Conservation (phyloP, 306 rosid genomes). For the Dryas drummondii region DNA sequence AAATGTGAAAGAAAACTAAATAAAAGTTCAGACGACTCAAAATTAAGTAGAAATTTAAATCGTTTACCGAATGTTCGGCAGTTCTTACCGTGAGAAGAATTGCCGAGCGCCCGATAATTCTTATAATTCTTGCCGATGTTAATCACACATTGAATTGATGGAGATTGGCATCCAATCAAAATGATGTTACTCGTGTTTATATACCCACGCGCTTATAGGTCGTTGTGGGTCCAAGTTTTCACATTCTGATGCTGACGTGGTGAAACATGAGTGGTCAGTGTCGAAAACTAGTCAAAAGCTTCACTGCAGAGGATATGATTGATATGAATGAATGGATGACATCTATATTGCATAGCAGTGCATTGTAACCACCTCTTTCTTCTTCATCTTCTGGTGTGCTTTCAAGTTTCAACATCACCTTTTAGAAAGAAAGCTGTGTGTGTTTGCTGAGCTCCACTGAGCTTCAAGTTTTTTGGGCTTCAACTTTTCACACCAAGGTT, state of each 20-base stretch:
- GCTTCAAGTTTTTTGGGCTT: not conserved
- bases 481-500: not conserved
- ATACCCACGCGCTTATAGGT: too few species aligned
- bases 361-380: not conserved
- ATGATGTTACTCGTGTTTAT: too few species aligned
- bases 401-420: constrained; percentile 6
- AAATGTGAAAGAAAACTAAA: too few species aligned
- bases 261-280: not conserved
- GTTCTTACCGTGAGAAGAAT: too few species aligned
- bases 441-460: not conserved
- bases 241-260: not conserved
- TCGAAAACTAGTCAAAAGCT: not conserved
- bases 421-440: not conserved
- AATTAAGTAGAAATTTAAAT: too few species aligned
- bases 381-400: not conserved
- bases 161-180: too few species aligned
- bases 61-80: too few species aligned
- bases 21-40: too few species aligned
- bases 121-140: too few species aligned
- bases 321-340: not conserved
- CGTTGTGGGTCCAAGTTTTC: too few species aligned
- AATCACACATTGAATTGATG: too few species aligned
- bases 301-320: not conserved
- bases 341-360: not conserved
- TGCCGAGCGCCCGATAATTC: too few species aligned